Conservation (phyloP, 2,329 filamentous ascomycete genomes). For the Apiospora phragmitis region DNA sequence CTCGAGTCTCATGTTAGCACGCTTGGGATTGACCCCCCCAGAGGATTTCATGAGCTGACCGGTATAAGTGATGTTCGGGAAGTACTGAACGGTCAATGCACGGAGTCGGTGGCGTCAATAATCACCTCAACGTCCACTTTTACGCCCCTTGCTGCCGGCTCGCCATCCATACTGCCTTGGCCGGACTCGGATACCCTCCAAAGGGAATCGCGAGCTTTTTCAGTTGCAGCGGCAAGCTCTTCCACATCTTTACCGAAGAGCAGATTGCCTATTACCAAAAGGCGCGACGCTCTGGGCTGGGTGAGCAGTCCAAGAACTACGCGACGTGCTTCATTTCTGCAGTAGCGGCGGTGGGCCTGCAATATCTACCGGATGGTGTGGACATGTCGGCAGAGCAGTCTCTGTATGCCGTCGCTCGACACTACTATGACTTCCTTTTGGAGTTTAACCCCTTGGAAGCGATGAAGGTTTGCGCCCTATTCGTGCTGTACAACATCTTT, state of each 20-base stretch:
- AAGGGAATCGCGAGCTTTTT: background rate
- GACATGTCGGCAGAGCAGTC: background rate
- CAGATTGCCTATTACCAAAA: background rate
- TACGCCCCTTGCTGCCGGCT: background rate
- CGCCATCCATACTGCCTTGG: background rate
- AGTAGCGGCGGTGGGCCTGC: background rate
- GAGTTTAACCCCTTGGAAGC: background rate
- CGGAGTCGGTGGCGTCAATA: background rate
- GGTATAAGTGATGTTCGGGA: background rate
- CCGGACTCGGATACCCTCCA: background rate
- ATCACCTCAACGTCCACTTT: background rate
- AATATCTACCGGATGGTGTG: background rate
- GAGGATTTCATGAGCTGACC: background rate
- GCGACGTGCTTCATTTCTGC: background rate
- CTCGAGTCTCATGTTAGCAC: background rate
- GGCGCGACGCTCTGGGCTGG: background rate
- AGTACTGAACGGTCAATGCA: background rate
- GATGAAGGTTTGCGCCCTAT: background rate
- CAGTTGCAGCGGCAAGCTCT: background rate
- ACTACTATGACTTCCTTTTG: background rate
- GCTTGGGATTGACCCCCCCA: background rate
- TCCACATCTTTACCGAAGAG: background rate
- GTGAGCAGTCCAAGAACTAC: background rate
- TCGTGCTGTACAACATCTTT: background rate
- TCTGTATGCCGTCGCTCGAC: background rate